phyloP scores from a whole-genome alignment of 305 asterid genomes.

The Salvia sclarea region DNA sequence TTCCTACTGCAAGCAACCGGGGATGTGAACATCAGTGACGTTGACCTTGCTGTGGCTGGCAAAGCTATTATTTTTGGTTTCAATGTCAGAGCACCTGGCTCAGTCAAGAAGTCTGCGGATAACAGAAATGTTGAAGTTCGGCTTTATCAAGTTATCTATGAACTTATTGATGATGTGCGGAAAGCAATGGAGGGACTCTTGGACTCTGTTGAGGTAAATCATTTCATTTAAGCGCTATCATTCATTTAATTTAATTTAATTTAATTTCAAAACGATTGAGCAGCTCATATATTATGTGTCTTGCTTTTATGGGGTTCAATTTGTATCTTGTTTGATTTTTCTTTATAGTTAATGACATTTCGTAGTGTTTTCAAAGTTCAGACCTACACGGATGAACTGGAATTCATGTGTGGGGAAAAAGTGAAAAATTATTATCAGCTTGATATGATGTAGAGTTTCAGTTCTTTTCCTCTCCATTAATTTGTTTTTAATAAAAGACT shows the following conservation, averaged over 20 bases:
- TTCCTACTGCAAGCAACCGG: constrained; percentile 88
- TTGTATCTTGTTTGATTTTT: background rate
- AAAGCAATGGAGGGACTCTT: constrained; percentile 96
- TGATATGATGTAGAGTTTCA: background rate
- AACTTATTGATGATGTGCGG: constrained; percentile 86
- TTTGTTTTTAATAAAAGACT: background rate
- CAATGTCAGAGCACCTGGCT: constrained; percentile 74
- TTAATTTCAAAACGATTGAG: background rate
- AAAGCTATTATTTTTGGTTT: constrained; percentile 86
- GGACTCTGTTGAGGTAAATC: constrained; percentile 80
- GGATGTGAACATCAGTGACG: constrained; percentile 79
- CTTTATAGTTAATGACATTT: background rate
- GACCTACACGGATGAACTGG: background rate
- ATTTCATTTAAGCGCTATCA: constrained; percentile 12
- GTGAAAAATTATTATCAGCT: too few relatives aligned
- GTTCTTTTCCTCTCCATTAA: background rate
- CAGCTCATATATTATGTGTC: background rate
- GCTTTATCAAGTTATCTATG: constrained; percentile 80
- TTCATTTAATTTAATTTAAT: too few relatives aligned
- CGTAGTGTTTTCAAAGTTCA: background rate
- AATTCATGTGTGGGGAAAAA: background rate
- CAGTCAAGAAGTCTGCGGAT: constrained; percentile 80
- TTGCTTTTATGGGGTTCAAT: constrained; percentile 2
- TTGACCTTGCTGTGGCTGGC: constrained; percentile 92
- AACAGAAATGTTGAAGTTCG: constrained; percentile 74